These are phyloP conservation scores for Phoma sp. DNA, from an alignment of 2,329 filamentous ascomycete genomes.

Conservation along the genomic window DNA sequence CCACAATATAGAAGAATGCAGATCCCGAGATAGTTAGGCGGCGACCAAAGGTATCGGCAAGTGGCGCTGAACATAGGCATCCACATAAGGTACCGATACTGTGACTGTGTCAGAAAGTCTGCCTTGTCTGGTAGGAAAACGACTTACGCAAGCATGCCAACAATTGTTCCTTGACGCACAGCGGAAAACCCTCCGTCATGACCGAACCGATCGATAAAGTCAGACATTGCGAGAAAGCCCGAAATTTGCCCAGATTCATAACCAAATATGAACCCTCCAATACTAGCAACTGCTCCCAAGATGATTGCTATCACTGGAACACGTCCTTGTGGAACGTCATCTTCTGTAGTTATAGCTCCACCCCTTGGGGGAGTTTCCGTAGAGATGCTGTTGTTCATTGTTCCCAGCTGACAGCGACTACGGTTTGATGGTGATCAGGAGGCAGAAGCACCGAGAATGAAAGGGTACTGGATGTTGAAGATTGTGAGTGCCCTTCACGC, in stretches of 20 bases:
- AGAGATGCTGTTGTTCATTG: too few species aligned
- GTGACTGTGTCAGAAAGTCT: too few species aligned
- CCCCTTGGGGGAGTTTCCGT: too few species aligned
- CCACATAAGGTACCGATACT: conserved; percentile 75
- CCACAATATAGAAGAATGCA: conserved; percentile 67
- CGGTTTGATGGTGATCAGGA: too few species aligned
- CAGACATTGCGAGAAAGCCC: conserved; percentile 43
- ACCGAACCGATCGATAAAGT: conserved; percentile 42
- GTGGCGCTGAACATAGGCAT: conserved; percentile 62
- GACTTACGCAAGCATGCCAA: conserved; percentile 33
- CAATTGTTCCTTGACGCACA: conserved; percentile 45
- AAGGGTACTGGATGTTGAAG: too few species aligned
- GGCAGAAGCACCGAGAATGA: too few species aligned
- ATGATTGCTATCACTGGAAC: conserved; percentile 37
- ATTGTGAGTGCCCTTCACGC: too few species aligned
- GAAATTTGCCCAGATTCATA: conserved; percentile 39
- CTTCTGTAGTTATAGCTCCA: too few species aligned
- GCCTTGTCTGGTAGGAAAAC: too few species aligned
- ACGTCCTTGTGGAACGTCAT: conserved; percentile 25
- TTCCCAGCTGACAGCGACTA: too few species aligned
- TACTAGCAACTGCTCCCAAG: conserved; percentile 41
- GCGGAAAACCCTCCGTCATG: conserved; percentile 42
- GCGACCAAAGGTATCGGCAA: conserved; percentile 67
- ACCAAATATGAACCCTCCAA: conserved; percentile 47
- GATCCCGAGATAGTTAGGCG: conserved; percentile 66